Percentiles rank a stretch among this genome's conserved stretches.
Conservation (phyloP, 2,329 filamentous ascomycete genomes). For the Harringtonia aguacate region DNA sequence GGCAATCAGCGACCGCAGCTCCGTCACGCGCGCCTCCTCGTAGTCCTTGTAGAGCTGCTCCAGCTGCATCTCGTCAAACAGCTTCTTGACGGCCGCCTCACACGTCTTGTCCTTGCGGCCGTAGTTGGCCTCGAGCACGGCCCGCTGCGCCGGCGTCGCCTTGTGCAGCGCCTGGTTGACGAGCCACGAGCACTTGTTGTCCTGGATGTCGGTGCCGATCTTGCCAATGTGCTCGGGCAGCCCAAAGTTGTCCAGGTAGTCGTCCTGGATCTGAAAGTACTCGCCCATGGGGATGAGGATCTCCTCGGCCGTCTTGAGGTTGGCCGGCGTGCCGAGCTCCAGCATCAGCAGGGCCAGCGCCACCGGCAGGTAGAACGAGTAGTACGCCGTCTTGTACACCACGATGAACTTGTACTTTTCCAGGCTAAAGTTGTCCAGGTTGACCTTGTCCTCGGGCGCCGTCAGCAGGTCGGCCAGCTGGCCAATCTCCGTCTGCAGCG, state of each 20-base stretch:
- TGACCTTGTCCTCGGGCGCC: conserved; percentile 84
- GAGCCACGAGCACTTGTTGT: conserved; percentile 99
- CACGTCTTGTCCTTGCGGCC: conserved; percentile 77
- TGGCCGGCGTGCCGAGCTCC: conserved; percentile 73
- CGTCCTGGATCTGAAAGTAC: conserved; percentile 98
- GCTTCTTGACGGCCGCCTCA: conserved; percentile 77
- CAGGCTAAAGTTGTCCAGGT: conserved; percentile 91
- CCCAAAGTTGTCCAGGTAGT: conserved; percentile 97
- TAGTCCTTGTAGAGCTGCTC: conserved; percentile 78
- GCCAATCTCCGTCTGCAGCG: conserved; percentile 89
- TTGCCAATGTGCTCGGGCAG: conserved; percentile 90
- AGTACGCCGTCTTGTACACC: conserved; percentile 99
- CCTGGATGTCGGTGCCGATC: conserved; percentile 96
- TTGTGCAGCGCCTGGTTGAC: conserved; percentile 86
- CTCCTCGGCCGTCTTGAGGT: conserved; percentile 78
- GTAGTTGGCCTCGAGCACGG: conserved; percentile 85
- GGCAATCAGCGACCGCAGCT: conserved; percentile 65
- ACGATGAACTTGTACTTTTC: conserved; percentile 97
- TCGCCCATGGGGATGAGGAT: conserved; percentile 96
- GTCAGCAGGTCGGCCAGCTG: conserved; percentile 93
- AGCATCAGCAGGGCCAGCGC: conserved; percentile 81
- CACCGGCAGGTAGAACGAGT: conserved; percentile 97
- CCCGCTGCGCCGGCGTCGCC: conserved; percentile 73
- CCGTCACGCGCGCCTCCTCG: conserved; percentile 76
- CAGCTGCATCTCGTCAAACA: conserved; percentile 78